These are phyloP conservation scores for Chamaecyparis obtusa DNA, from an alignment of 75 land plant species.

Conservation along the genomic window DNA sequence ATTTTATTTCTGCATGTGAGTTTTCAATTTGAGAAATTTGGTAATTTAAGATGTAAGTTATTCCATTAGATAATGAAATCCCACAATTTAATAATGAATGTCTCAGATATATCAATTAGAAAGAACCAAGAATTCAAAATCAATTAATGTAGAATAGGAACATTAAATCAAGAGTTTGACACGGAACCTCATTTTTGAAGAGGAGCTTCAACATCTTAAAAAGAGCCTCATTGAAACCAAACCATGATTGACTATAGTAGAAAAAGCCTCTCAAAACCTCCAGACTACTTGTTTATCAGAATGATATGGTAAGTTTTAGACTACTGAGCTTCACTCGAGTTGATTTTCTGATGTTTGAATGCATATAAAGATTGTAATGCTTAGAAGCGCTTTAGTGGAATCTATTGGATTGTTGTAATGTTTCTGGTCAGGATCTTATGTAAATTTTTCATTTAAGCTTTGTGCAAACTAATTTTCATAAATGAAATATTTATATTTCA, in stretches of 20 bases:
- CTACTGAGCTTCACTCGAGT: no score
- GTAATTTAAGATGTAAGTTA: no score
- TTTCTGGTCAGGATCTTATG: no score
- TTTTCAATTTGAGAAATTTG: not conserved
- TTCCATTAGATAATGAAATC: not conserved
- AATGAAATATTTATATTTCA: no score
- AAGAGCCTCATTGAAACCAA: not conserved
- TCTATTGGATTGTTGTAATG: no score
- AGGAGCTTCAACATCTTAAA: not conserved
- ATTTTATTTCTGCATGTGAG: not conserved
- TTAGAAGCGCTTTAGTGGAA: no score
- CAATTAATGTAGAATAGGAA: not conserved
- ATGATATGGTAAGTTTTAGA: no score
- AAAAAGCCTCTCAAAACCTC: not conserved
- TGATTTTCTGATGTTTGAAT: no score
- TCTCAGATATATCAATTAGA: not conserved
- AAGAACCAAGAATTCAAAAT: not conserved
- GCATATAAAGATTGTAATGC: no score
- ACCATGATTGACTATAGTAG: not conserved
- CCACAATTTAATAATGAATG: not conserved
- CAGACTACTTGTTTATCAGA: not conserved
- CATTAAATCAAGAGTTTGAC: not conserved
- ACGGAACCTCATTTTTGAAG: no score
- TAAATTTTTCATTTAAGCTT: no score
- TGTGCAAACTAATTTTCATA: no score